Percentiles rank a stretch among this genome's conserved stretches.
phyloP scores from a whole-genome alignment of 805 yeast genomes.

The Candida dajiaensis region DNA sequence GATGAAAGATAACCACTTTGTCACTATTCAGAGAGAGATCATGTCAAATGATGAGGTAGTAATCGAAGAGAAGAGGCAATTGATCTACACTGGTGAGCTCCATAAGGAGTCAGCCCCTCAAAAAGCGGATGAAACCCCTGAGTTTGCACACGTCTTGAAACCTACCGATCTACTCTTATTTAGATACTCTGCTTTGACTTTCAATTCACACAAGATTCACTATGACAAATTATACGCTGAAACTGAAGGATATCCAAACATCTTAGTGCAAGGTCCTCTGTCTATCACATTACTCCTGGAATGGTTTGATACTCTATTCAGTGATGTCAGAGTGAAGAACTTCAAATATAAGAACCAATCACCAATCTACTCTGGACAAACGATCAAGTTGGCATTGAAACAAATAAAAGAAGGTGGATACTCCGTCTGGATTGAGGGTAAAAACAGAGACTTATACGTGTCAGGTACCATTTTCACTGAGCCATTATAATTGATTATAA shows the following conservation, averaged over 20 bases:
- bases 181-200: constrained; percentile 69
- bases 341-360: constrained; percentile 38
- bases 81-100: constrained; percentile 51
- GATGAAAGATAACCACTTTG: constrained; percentile 36
- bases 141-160: constrained; percentile 23
- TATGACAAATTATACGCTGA: constrained; percentile 53
- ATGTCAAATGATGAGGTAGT: constrained; percentile 24
- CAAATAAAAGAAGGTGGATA: constrained; percentile 3
- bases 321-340: constrained; percentile 15
- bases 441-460: constrained; percentile 9
- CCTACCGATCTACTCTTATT: constrained; percentile 42
- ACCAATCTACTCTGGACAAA: constrained; percentile 35
- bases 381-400: constrained; percentile 19
- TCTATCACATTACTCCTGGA: constrained; percentile 54
- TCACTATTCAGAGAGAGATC: constrained; percentile 50
- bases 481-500: constrained; percentile 2
- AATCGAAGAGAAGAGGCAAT: constrained; percentile 47
- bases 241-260: constrained; percentile 53
- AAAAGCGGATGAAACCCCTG: constrained; percentile 8
- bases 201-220: constrained; percentile 83
- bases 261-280: constrained; percentile 80
- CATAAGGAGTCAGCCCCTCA: constrained; percentile 4
- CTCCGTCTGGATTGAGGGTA: constrained; percentile 19
- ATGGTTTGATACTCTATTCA: constrained; percentile 33
- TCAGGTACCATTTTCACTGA: constrained; percentile 11